These are phyloP conservation scores for Lipomyces yamadae DNA, from an alignment of 805 yeast species.

Conservation along the genomic window DNA sequence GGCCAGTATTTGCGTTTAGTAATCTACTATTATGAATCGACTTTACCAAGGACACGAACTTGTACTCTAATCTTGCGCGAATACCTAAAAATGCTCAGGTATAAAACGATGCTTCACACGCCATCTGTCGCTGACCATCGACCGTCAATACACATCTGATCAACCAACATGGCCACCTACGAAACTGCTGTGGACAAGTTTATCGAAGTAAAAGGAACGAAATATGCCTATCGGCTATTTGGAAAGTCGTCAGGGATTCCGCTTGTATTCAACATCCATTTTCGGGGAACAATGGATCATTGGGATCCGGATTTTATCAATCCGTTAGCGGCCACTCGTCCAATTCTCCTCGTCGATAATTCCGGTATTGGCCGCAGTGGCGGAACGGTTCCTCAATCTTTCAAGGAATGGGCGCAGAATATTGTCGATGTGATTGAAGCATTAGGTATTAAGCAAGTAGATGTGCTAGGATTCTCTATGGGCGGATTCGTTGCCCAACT, in stretches of 20 bases:
- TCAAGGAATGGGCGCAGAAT: neutral
- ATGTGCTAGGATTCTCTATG: neutral
- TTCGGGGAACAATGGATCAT: neutral
- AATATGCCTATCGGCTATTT: neutral
- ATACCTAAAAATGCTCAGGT: no score
- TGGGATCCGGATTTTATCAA: neutral
- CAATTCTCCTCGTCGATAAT: neutral
- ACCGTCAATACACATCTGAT: no score
- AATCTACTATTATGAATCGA: no score
- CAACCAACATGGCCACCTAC: neutral
- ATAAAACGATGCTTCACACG: no score
- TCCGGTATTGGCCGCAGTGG: neutral
- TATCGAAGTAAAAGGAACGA: neutral
- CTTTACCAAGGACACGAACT: no score
- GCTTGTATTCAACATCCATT: neutral
- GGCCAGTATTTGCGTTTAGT: no score
- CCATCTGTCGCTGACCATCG: no score
- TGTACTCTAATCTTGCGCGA: no score
- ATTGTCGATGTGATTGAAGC: neutral
- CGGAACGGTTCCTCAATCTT: neutral
- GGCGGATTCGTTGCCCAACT: conserved; percentile 1
- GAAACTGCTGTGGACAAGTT: neutral
- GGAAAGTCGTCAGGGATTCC: neutral
- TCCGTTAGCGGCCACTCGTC: neutral
- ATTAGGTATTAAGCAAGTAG: neutral